Base-by-base conservation (phyloP, 768 basidiomycete genomes). In the Lactarius sanguifluus region DNA sequence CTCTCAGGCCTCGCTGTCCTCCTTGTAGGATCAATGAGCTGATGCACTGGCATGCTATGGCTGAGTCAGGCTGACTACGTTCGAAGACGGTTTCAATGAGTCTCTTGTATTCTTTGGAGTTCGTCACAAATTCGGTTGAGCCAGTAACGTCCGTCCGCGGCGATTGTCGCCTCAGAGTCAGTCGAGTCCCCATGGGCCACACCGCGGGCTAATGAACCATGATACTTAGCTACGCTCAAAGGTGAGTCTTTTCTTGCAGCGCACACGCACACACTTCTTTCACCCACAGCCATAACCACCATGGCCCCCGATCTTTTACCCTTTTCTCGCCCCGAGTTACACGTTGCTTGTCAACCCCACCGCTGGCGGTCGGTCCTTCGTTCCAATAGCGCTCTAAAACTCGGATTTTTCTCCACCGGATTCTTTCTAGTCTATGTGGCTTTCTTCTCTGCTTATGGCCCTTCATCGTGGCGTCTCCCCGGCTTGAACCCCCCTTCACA, bases 401-500 rank as follows among this genome's bases (percentile, higher is more conserved):
- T 52, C 0, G 40, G 57, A 15, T 7, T 64, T 23, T 60, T 65
- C 55, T n/a, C 68, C 28, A 41, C 43, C 55, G 61, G 34, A 64
- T 36, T 69, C 30, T 4, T 57, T 15, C 32, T 70, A 1, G 2
- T 69, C 34, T 69, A 70, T 18, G n/a, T 56, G 18, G 20, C 56
- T 0, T 25, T 65, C 59, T 28, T 66, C 15, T 62, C 68, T 10
- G 13, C 55, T 5, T 45, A 6, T 18, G 55, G 12, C 57, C 12
- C 36, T 12, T 36, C 32, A 7, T 28, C 36, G 10, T 52, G 45
- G 20, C 34, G 10, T n/a, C 45, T 62, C n/a, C 3, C 38, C 12
- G 15, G 54, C 15, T 65, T 52, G 64, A 28, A 52, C n/a, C 16
- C 23, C 7, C 13, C 20, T 12, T 40, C 28, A 23, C 34, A 57